Evolutionary conservation across 192 early-diverging fungal species (phyloP).

Genomic region (Podila epicladia): DNA sequence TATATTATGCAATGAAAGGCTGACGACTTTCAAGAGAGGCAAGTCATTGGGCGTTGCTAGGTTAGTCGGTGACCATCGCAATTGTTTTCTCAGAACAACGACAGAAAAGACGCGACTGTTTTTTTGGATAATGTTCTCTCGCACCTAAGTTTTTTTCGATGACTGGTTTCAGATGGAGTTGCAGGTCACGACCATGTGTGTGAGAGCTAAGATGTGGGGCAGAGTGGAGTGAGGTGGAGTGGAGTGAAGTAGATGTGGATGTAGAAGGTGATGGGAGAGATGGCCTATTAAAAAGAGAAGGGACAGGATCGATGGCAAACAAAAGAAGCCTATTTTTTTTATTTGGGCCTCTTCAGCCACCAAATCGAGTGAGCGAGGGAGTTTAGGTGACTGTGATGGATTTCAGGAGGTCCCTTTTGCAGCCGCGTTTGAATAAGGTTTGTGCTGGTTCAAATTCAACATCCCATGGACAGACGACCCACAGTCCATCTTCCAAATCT

Average conservation of each 20-base stretch:
- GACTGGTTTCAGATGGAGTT: neutral
- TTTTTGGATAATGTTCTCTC: no score
- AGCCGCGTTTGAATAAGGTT: no score
- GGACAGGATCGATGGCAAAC: neutral
- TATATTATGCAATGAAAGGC: neutral
- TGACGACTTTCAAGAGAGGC: no score
- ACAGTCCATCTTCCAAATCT: neutral
- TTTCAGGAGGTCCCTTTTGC: neutral
- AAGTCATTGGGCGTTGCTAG: no score
- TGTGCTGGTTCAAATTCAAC: no score
- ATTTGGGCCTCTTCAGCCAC: no score
- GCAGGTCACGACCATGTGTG: neutral
- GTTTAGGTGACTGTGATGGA: conserved; percentile 2
- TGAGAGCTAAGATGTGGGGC: neutral
- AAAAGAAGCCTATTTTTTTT: neutral
- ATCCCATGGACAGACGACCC: no score
- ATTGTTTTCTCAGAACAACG: neutral
- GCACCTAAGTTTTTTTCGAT: no score
- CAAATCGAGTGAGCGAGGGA: neutral
- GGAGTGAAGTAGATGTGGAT: neutral
- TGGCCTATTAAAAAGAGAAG: neutral
- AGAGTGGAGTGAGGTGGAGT: neutral
- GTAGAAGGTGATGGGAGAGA: neutral
- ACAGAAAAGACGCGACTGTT: neutral
- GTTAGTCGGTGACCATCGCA: no score